These are phyloP conservation scores for Xylariaceae sp. DNA, from an alignment of 2,329 filamentous ascomycete species.

Conservation along the genomic window DNA sequence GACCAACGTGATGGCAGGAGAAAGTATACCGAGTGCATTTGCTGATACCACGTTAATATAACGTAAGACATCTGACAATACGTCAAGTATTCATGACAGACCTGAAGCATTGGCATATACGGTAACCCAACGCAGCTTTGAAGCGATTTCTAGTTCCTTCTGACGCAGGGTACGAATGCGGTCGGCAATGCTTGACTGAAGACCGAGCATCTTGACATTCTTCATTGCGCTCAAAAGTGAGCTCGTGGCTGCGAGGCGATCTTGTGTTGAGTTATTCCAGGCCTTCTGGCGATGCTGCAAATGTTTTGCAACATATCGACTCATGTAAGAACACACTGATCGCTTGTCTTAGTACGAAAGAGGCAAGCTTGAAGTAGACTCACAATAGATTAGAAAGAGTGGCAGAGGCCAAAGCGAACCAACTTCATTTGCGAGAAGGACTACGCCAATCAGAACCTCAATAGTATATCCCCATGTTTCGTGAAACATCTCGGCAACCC, in stretches of 20 bases:
- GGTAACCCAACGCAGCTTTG: constrained; percentile 39
- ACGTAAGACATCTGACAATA: background rate
- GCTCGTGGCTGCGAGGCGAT: constrained; percentile 36
- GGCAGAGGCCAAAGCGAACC: constrained; percentile 44
- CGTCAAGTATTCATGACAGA: constrained; percentile 21
- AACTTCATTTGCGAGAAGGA: constrained; percentile 38
- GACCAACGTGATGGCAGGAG: constrained; percentile 38
- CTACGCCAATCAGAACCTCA: constrained; percentile 40
- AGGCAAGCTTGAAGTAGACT: constrained; percentile 13
- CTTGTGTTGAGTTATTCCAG: constrained; percentile 42
- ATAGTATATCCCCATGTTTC: constrained; percentile 42
- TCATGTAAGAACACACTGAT: constrained; percentile 41
- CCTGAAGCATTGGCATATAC: constrained; percentile 41
- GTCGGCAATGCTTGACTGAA: constrained; percentile 22
- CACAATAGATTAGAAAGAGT: constrained; percentile 40
- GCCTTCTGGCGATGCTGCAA: constrained; percentile 35
- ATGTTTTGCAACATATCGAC: constrained; percentile 37
- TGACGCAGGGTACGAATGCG: constrained; percentile 29
- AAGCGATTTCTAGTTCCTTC: constrained; percentile 33
- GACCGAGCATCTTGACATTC: constrained; percentile 40
- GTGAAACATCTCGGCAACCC: constrained; percentile 37
- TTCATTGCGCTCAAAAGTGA: constrained; percentile 37
- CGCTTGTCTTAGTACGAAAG: background rate
- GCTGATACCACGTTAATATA: constrained; percentile 24
- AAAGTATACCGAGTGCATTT: constrained; percentile 42